A percentile compares a stretch with the other conserved stretches of the same genome.
Evolutionary conservation across 768 basidiomycete species (phyloP).

Genomic region (Dentipellis fragilis): DNA sequence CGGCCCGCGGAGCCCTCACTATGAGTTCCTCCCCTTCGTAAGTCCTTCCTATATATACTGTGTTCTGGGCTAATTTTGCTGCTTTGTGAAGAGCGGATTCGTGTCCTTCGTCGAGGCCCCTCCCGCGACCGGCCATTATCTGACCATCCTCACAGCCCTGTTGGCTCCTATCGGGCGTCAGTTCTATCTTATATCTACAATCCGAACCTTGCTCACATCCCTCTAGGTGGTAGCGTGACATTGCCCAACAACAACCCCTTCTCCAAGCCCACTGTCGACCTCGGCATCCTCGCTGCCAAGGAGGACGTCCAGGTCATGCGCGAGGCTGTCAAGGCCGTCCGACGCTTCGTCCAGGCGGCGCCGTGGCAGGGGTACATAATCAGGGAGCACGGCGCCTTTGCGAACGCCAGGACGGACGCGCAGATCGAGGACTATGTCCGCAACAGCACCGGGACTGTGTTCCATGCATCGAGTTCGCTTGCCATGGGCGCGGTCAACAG

Average conservation of each 20-base stretch:
- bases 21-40: constrained; percentile 9
- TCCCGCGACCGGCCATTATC: constrained; percentile 14
- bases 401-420: constrained; percentile 6
- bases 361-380: constrained; percentile 3
- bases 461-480: constrained; percentile 26
- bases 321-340: constrained; percentile 4
- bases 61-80: not conserved
- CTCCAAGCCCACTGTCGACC: constrained; percentile 18
- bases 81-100: constrained; percentile 1
- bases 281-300: constrained; percentile 3
- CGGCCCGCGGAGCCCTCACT: constrained; percentile 11
- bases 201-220: not conserved
- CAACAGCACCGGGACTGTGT: constrained; percentile 10
- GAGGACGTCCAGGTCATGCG: constrained; percentile 2
- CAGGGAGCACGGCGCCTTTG: not conserved
- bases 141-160: constrained; percentile 9
- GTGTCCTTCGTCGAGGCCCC: not conserved
- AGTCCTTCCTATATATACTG: not conserved
- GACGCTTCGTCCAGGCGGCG: not conserved
- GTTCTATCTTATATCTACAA: not conserved
- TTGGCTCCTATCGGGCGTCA: constrained; percentile 16
- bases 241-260: constrained; percentile 17
- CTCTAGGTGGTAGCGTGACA: constrained; percentile 17
- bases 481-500: constrained; percentile 26
- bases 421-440: constrained; percentile 14